Evolutionary conservation across 257 asterid species (phyloP).

Genomic region (Solanum etuberosum): DNA sequence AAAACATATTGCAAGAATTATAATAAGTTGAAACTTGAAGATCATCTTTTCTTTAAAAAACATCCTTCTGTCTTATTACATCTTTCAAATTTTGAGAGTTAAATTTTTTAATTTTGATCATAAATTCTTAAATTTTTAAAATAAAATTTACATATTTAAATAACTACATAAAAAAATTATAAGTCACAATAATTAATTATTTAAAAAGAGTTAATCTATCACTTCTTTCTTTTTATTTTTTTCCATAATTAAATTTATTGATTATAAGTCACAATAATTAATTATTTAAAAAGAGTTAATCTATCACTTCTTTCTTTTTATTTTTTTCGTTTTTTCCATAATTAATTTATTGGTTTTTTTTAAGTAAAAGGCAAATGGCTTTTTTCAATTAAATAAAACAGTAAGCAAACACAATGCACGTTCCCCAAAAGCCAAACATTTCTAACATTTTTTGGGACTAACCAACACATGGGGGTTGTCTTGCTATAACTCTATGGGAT

Average conservation of each 20-base stretch:
- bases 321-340: background rate
- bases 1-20: too few species aligned
- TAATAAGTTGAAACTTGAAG: too few species aligned
- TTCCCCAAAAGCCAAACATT: constrained; percentile 39
- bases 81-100: fast-evolving
- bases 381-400: background rate
- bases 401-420: constrained; percentile 18
- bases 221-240: background rate
- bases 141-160: too few species aligned
- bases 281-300: background rate
- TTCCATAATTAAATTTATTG: background rate
- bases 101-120: too few species aligned
- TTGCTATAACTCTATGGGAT: constrained; percentile 22
- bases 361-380: background rate
- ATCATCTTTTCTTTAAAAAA: too few species aligned
- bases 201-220: background rate
- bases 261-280: background rate
- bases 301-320: background rate
- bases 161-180: too few species aligned
- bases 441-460: constrained; percentile 31
- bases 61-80: too few species aligned
- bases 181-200: background rate
- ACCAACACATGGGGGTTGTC: constrained; percentile 57
- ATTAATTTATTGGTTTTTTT: background rate
- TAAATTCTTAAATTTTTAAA: too few species aligned